Evolutionary conservation across 2,329 filamentous ascomycete species (phyloP).

Genomic region (Clonostachys sp.): DNA sequence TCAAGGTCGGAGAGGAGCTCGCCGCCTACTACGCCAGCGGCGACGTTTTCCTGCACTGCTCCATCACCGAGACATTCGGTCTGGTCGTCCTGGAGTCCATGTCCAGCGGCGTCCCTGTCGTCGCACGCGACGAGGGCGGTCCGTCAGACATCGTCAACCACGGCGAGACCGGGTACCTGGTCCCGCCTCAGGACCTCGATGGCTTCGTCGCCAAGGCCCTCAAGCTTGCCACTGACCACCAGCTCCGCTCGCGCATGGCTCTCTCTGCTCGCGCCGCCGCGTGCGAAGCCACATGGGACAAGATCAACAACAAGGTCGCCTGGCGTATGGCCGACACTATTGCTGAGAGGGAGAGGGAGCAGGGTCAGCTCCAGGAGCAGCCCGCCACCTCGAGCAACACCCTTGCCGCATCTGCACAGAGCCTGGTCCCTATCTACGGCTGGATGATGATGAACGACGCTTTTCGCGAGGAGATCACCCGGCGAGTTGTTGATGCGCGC

Average conservation of each 20-base stretch:
- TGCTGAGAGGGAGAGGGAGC: conserved; percentile 28
- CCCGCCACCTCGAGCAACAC: not conserved
- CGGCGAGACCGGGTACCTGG: conserved; percentile 54
- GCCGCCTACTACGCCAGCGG: conserved; percentile 64
- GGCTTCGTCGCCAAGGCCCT: conserved; percentile 51
- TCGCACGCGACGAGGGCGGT: conserved; percentile 65
- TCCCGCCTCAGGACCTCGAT: conserved; percentile 54
- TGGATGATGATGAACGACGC: conserved; percentile 37
- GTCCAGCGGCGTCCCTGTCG: conserved; percentile 65
- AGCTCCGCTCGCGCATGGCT: conserved; percentile 39
- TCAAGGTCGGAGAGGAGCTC: conserved; percentile 55
- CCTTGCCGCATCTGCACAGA: conserved; percentile 9
- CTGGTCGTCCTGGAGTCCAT: conserved; percentile 67
- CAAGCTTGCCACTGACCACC: conserved; percentile 38
- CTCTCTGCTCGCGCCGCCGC: conserved; percentile 48
- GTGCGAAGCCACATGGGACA: conserved; percentile 64
- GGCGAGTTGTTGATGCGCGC: conserved; percentile 34
- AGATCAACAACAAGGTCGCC: conserved; percentile 66
- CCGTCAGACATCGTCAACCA: conserved; percentile 63
- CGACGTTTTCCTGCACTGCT: conserved; percentile 69
- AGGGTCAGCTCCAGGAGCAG: not conserved
- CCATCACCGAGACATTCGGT: conserved; percentile 68
- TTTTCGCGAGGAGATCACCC: conserved; percentile 24
- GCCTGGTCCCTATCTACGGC: conserved; percentile 32
- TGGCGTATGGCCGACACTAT: conserved; percentile 56